phyloP scores from a whole-genome alignment of 2,329 filamentous ascomycete genomes.

The Calonectria multiphialidica region DNA sequence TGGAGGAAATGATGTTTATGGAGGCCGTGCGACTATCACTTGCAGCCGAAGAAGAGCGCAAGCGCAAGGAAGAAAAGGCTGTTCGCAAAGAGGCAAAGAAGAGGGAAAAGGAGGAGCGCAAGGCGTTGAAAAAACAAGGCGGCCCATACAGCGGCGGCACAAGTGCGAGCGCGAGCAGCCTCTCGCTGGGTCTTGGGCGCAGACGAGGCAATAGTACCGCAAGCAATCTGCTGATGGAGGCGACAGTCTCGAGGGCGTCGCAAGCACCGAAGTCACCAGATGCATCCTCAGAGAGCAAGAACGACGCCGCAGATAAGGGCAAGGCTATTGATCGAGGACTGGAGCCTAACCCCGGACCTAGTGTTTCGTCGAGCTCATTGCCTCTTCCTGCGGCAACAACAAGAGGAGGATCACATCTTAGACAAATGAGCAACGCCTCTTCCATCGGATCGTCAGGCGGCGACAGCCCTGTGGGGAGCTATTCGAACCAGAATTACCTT shows the following conservation, averaged over 20 bases:
- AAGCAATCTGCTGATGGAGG: conserved; percentile 71
- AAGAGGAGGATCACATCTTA: conserved; percentile 76
- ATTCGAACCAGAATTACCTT: conserved; percentile 49
- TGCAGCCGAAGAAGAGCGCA: conserved; percentile 94
- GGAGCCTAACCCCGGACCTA: conserved; percentile 40
- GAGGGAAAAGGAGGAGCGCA: conserved; percentile 86
- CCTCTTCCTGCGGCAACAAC: conserved; percentile 64
- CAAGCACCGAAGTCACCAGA: conserved; percentile 43
- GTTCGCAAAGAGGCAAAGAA: conserved; percentile 83
- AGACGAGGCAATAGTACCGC: conserved; percentile 70
- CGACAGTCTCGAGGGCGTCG: conserved; percentile 61
- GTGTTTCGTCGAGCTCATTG: conserved; percentile 53
- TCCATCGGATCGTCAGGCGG: conserved; percentile 83
- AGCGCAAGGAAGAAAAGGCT: conserved; percentile 74
- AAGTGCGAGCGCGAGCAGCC: conserved; percentile 71
- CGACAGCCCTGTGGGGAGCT: conserved; percentile 73
- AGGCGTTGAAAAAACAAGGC: conserved; percentile 74
- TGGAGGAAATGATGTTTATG: conserved; percentile 99
- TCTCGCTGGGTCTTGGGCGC: conserved; percentile 71
- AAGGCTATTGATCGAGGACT: conserved; percentile 74
- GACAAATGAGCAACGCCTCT: conserved; percentile 89
- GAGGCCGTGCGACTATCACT: conserved; percentile 93
- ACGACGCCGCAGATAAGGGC: conserved; percentile 66
- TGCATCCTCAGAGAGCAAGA: conserved; percentile 39
- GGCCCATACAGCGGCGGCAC: conserved; percentile 51